A percentile compares a stretch with the other conserved stretches of the same genome.
phyloP scores from a whole-genome alignment of 441 rosid genomes.

The Isatis lusitanica region DNA sequence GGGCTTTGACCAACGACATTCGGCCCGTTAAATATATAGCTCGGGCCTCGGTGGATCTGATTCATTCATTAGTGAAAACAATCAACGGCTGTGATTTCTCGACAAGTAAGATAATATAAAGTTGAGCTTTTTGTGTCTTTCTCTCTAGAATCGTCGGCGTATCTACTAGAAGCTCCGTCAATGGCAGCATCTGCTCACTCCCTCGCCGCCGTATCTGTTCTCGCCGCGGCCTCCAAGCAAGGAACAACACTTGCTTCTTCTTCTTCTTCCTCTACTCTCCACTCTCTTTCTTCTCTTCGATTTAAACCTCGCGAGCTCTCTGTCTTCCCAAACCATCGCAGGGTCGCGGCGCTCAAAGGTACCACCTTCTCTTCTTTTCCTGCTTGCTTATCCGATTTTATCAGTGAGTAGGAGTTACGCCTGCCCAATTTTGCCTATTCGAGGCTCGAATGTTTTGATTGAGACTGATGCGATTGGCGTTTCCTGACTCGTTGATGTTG shows the following conservation, averaged over 20 bases:
- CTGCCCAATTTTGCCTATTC: too few species aligned
- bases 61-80: too few species aligned
- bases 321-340: conserved; percentile 27
- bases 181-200: conserved; percentile 76
- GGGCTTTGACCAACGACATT: not conserved
- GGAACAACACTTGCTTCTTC: conserved; percentile 11
- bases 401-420: too few species aligned
- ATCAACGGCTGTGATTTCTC: not conserved
- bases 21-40: not conserved
- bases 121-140: not conserved
- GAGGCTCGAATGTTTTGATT: not conserved
- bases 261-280: conserved; percentile 21
- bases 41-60: not conserved
- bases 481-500: not conserved
- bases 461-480: not conserved
- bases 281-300: conserved; percentile 21
- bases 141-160: conserved; percentile 16
- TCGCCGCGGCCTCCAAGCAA: conserved; percentile 30
- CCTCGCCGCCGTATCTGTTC: conserved; percentile 49
- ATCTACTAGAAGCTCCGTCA: conserved; percentile 1
- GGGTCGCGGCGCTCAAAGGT: conserved; percentile 43
- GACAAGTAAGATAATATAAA: not conserved
- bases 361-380: not conserved
- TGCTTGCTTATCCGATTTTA: too few species aligned
- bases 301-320: conserved; percentile 44